Conservation (phyloP, 129 eudicot species). For the Pseudognaphalium luteoalbum region DNA sequence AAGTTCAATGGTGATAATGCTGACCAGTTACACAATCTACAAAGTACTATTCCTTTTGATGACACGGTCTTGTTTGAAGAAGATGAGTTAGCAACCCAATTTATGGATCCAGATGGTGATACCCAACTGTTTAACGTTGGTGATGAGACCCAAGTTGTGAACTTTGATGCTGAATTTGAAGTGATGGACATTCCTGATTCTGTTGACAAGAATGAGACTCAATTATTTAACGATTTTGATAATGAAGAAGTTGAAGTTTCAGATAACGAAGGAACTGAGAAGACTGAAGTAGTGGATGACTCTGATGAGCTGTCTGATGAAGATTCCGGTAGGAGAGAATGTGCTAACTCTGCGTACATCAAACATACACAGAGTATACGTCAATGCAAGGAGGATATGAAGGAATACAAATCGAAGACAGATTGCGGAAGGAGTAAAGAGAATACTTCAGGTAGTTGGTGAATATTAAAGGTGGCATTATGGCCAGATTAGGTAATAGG, state of each 20-base stretch:
- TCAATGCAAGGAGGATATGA: conserved; percentile 22
- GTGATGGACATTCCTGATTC: conserved; percentile 40
- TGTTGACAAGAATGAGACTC: conserved; percentile 37
- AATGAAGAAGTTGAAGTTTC: conserved; percentile 46
- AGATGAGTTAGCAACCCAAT: conserved; percentile 63
- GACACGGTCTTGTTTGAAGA: conserved; percentile 48
- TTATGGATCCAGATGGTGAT: conserved; percentile 43
- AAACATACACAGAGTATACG: conserved; percentile 10
- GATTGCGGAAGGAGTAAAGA: conserved; percentile 29
- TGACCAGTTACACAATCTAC: conserved; percentile 24
- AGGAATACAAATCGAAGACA: conserved; percentile 20
- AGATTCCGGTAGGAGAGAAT: conserved; percentile 30
- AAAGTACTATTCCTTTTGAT: conserved; percentile 37
- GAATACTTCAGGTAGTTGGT: conserved; percentile 48
- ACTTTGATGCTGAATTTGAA: conserved; percentile 58
- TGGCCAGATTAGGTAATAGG: not conserved
- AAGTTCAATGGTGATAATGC: conserved; percentile 23
- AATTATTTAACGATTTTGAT: conserved; percentile 50
- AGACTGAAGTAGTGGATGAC: conserved; percentile 48
- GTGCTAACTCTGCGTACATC: not conserved
- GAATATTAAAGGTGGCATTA: conserved; percentile 12
- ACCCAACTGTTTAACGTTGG: conserved; percentile 46
- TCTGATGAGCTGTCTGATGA: conserved; percentile 46
- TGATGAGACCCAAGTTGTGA: conserved; percentile 62
- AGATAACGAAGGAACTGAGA: conserved; percentile 44